These are phyloP conservation scores for Amylocystis lapponica DNA, from an alignment of 768 basidiomycete genomes.

Conservation along the genomic window DNA sequence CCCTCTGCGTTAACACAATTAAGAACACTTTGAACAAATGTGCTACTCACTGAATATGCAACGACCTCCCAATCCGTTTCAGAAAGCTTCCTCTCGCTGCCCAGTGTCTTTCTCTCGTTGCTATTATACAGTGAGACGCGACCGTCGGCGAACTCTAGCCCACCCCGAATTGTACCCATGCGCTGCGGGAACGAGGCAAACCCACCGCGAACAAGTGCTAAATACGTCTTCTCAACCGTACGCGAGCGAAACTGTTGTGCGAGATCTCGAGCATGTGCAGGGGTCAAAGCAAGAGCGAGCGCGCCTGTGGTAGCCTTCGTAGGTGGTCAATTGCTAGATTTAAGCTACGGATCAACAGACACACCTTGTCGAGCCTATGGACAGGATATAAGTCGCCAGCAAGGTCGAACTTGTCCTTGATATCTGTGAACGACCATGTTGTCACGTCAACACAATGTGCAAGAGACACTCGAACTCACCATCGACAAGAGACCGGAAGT, in stretches of 20 bases:
- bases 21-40: neutral
- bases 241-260: conserved; percentile 48
- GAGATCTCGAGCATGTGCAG: conserved; percentile 37
- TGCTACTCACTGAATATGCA: conserved; percentile 50
- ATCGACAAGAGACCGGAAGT: neutral
- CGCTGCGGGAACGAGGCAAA: conserved; percentile 34
- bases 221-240: conserved; percentile 50
- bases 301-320: conserved; percentile 57
- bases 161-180: conserved; percentile 34
- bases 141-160: no score
- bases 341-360: neutral
- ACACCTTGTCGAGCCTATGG: conserved; percentile 65
- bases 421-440: conserved; percentile 1
- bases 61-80: conserved; percentile 55
- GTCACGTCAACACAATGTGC: neutral
- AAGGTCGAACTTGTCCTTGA: conserved; percentile 27
- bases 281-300: conserved; percentile 47
- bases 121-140: conserved; percentile 38
- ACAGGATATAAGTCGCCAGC: conserved; percentile 40
- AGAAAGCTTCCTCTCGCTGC: conserved; percentile 35
- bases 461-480: conserved; percentile 5
- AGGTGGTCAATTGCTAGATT: neutral
- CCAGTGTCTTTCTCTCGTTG: conserved; percentile 28
- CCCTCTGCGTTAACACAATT: neutral
- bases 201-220: conserved; percentile 57